Conservation (phyloP, 306 rosid species). For the Macrotyloma uniflorum region DNA sequence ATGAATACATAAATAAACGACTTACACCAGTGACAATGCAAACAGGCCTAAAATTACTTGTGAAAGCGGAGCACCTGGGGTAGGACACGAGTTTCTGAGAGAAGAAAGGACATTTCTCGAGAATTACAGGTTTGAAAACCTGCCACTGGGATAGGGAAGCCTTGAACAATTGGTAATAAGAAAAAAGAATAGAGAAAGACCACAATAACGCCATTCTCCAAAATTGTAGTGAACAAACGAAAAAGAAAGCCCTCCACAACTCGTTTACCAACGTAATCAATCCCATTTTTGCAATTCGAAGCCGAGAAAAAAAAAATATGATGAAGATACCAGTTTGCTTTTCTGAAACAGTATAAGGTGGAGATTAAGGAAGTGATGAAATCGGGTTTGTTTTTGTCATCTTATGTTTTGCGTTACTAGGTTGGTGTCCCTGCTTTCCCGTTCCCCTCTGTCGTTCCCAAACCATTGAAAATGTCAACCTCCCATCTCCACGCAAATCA, state of each 20-base stretch:
- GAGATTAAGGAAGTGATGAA: neutral
- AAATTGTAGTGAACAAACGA: conserved; percentile 55
- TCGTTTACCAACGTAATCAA: conserved; percentile 39
- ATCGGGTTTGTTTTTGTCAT: neutral
- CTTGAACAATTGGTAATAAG: conserved; percentile 51
- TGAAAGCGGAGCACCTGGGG: conserved; percentile 49
- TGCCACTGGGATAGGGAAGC: conserved; percentile 4
- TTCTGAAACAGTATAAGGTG: neutral
- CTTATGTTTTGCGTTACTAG: neutral
- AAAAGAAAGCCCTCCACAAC: conserved; percentile 43
- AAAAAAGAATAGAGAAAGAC: conserved; percentile 47
- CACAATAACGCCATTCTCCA: conserved; percentile 81
- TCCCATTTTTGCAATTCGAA: conserved; percentile 19
- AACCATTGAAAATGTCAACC: neutral
- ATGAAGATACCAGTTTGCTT: neutral
- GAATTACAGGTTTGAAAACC: neutral
- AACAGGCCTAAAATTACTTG: conserved; percentile 48
- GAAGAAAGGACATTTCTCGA: neutral
- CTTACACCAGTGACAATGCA: conserved; percentile 88
- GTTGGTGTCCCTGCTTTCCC: neutral
- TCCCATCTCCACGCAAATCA: neutral
- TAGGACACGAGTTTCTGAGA: conserved; percentile 32
- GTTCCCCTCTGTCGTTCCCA: neutral
- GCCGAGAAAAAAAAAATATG: neutral
- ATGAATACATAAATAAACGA: neutral